Percentiles rank a stretch among this genome's conserved stretches.
phyloP scores from a whole-genome alignment of 805 yeast genomes.

The Priceomyces castillae region DNA sequence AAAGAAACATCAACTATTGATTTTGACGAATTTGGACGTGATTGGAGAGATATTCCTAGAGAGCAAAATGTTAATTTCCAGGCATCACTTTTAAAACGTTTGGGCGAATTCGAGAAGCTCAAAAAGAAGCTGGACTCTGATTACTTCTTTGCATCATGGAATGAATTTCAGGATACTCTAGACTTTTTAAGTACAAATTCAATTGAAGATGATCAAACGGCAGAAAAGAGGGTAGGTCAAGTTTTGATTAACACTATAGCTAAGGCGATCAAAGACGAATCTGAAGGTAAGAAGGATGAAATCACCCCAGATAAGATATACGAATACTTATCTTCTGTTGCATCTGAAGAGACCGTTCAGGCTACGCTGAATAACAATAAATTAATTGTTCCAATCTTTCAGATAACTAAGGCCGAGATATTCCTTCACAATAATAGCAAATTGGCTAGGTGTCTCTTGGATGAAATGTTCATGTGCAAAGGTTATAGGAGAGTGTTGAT shows the following conservation, averaged over 20 bases:
- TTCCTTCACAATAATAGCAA: constrained; percentile 51
- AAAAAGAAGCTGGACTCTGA: constrained; percentile 20
- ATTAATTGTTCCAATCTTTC: constrained; percentile 28
- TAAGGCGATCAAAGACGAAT: constrained; percentile 47
- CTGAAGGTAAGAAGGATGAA: constrained; percentile 10
- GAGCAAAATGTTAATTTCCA: constrained; percentile 45
- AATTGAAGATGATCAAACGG: constrained; percentile 24
- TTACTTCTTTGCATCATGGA: constrained; percentile 27
- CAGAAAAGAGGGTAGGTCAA: constrained; percentile 32
- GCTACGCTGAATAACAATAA: constrained; percentile 25
- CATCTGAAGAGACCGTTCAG: constrained; percentile 24
- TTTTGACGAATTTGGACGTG: constrained; percentile 59
- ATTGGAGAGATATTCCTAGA: constrained; percentile 72
- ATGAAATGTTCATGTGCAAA: constrained; percentile 67
- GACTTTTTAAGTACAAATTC: constrained; percentile 22
- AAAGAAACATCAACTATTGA: constrained; percentile 30
- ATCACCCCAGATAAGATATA: constrained; percentile 53
- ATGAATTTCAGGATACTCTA: constrained; percentile 21
- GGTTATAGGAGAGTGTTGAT: constrained; percentile 63
- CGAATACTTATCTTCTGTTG: constrained; percentile 39
- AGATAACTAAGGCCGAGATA: constrained; percentile 47
- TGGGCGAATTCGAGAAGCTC: constrained; percentile 15
- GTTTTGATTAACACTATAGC: constrained; percentile 49
- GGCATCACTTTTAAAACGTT: constrained; percentile 17
- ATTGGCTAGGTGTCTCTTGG: constrained; percentile 55